Conservation (phyloP, 306 rosid species). For the Comarum palustre region DNA sequence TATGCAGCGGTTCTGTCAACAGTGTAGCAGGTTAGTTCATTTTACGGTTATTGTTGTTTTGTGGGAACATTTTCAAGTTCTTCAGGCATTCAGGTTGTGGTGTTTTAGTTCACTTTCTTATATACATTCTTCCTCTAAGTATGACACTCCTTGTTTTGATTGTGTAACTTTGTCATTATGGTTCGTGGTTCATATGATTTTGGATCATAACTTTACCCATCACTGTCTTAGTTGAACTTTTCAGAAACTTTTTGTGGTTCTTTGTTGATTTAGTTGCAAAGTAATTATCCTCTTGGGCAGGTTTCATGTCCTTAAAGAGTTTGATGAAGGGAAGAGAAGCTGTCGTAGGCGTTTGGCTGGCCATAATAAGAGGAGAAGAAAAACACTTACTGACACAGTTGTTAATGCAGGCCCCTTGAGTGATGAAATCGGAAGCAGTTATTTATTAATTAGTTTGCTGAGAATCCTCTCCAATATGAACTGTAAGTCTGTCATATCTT, state of each 20-base stretch:
- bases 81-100: not conserved
- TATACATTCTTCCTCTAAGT: not conserved
- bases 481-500: conserved; percentile 44
- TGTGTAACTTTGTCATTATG: conserved; percentile 2
- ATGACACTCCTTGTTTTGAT: conserved; percentile 9
- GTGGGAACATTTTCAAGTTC: conserved; percentile 13
- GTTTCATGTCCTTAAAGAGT: conserved; percentile 87
- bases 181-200: not conserved
- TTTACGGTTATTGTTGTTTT: conserved; percentile 20
- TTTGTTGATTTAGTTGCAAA: conserved; percentile 25
- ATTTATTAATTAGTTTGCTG: conserved; percentile 61
- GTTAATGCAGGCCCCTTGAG: conserved; percentile 53
- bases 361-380: conserved; percentile 82
- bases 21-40: conserved; percentile 71
- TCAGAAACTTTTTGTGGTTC: conserved; percentile 22
- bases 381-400: conserved; percentile 59
- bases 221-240: conserved; percentile 7
- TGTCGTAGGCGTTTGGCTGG: conserved; percentile 92
- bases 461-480: conserved; percentile 73
- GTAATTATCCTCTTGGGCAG: conserved; percentile 45
- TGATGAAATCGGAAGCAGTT: conserved; percentile 63
- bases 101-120: not conserved
- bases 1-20: conserved; percentile 91
- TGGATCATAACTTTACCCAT: not conserved
- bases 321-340: conserved; percentile 94